Evolutionary conservation across 768 basidiomycete species (phyloP).

Genomic region (Rhodotorula sphaerocarpa): DNA sequence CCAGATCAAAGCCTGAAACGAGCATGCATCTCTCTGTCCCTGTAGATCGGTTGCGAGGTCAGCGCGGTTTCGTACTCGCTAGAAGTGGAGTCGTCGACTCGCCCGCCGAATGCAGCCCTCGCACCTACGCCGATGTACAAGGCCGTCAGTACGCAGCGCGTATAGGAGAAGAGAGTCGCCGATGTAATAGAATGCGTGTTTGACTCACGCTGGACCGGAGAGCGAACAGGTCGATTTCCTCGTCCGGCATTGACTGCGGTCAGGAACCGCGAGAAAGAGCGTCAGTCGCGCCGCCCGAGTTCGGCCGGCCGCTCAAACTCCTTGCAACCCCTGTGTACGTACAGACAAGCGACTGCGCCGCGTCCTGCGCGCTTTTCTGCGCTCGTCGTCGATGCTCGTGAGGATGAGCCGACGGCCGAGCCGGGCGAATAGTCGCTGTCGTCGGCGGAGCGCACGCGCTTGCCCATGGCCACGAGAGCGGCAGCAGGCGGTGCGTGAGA

Average conservation of each 20-base stretch:
- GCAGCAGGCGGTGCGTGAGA: neutral
- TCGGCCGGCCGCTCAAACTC: no score
- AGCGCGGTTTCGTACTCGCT: no score
- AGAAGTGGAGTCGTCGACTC: no score
- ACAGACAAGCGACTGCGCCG: constrained; percentile 2
- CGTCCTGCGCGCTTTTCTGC: neutral
- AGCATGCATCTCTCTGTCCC: constrained; percentile 15
- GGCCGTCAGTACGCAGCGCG: no score
- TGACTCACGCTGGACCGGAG: neutral
- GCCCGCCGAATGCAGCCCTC: constrained; percentile 13
- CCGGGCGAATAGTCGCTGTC: neutral
- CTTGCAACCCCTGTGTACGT: no score
- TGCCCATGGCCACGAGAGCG: neutral
- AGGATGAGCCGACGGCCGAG: neutral
- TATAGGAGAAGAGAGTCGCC: neutral
- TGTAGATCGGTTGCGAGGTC: neutral
- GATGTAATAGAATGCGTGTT: neutral
- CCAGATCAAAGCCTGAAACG: constrained; percentile 19
- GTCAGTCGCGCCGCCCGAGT: no score
- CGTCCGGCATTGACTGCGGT: constrained; percentile 4
- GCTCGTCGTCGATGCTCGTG: neutral
- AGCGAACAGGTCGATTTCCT: neutral
- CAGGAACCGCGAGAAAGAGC: neutral
- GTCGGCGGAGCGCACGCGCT: neutral
- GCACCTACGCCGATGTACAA: no score